Conservation (phyloP, 768 basidiomycete genomes). For the Cystofilobasidium macerans region DNA sequence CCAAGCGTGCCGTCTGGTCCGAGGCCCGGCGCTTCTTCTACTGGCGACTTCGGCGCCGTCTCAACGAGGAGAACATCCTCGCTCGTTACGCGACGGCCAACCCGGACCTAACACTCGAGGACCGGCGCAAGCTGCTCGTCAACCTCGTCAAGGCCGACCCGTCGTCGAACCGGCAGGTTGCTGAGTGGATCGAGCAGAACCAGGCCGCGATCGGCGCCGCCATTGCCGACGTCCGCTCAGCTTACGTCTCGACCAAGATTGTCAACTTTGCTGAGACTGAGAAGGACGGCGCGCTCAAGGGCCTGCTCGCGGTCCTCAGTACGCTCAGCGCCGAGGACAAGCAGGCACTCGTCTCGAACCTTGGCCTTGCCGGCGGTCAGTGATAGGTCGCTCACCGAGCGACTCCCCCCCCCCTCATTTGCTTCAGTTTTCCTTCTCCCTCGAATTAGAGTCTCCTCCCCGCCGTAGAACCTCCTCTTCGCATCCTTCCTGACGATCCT, state of each 20-base stretch:
- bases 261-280: constrained; percentile 61
- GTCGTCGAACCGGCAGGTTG: constrained; percentile 50
- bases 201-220: constrained; percentile 53
- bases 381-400: background rate
- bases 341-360: background rate
- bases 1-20: constrained; percentile 71
- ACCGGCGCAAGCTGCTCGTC: constrained; percentile 55
- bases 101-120: constrained; percentile 57
- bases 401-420: background rate
- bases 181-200: constrained; percentile 54
- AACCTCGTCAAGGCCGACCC: constrained; percentile 49
- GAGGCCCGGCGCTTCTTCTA: constrained; percentile 68
- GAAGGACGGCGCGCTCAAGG: constrained; percentile 62
- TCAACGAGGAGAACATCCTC: constrained; percentile 40
- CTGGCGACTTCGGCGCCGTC: constrained; percentile 62
- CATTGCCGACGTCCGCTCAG: constrained; percentile 55
- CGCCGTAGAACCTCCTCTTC: too few relatives aligned
- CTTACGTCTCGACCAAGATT: constrained; percentile 57
- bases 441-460: too few relatives aligned
- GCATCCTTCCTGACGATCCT: too few relatives aligned
- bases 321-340: constrained; percentile 61
- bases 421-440: background rate
- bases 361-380: background rate
- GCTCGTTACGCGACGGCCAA: constrained; percentile 52
- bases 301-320: constrained; percentile 62